Conservation (phyloP, 257 asterid genomes). For the Jasminum sambac region DNA sequence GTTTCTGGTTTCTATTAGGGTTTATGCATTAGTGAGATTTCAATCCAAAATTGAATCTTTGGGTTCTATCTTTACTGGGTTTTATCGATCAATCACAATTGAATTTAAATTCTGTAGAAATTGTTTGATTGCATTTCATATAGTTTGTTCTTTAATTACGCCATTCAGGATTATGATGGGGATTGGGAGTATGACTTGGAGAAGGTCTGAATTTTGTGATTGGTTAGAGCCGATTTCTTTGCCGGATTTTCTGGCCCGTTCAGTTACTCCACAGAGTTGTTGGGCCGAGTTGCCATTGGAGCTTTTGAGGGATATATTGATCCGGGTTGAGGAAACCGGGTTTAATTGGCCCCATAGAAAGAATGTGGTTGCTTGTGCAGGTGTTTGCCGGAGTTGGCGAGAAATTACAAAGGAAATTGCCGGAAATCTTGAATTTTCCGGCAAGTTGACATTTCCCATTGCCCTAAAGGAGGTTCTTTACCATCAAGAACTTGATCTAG, state of each 20-base stretch:
- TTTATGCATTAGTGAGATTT: constrained; percentile 8
- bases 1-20: not conserved
- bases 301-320: constrained; percentile 85
- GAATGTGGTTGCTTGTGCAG: constrained; percentile 91
- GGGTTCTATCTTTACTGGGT: not conserved
- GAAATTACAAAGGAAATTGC: constrained; percentile 81
- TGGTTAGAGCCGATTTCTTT: constrained; percentile 43
- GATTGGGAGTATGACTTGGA: not conserved
- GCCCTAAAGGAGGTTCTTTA: constrained; percentile 83
- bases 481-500: not conserved
- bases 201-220: not conserved
- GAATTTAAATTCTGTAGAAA: not conserved
- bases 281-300: constrained; percentile 96
- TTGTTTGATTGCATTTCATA: not conserved
- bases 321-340: constrained; percentile 79
- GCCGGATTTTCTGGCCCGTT: constrained; percentile 46
- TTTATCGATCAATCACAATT: not conserved
- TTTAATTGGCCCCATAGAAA: constrained; percentile 67
- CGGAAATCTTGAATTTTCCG: constrained; percentile 58
- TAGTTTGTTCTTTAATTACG: constrained; percentile 21
- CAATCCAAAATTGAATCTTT: constrained; percentile 25
- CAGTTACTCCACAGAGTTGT: constrained; percentile 66
- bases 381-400: constrained; percentile 97
- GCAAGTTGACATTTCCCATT: constrained; percentile 78
- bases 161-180: constrained; percentile 41